These are phyloP conservation scores for Skeletonema costatum DNA, from an alignment of 108 stramenopile genomes.

Conservation along the genomic window DNA sequence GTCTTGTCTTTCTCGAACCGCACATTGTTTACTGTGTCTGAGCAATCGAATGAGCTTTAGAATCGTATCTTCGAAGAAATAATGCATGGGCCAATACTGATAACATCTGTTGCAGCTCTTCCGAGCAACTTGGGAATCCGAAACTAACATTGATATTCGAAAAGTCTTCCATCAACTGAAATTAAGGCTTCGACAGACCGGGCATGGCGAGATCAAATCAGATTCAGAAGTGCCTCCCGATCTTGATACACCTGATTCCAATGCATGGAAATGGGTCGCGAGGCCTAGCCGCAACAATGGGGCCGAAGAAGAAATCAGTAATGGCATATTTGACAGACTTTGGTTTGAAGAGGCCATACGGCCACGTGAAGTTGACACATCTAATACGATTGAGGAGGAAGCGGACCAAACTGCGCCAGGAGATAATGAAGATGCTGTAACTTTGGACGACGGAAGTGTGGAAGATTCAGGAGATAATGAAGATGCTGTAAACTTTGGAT, in stretches of 20 bases:
- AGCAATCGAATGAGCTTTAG: slow-evolving; percentile 23
- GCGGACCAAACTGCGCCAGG: background rate
- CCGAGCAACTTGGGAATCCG: slow-evolving; percentile 5
- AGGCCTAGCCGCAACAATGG: background rate
- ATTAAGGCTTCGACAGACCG: background rate
- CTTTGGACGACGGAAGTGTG: background rate
- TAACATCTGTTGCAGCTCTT: slow-evolving; percentile 4
- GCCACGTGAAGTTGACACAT: background rate
- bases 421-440: background rate
- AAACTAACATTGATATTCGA: slow-evolving; percentile 24
- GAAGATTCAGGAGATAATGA: background rate
- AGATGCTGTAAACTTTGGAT: background rate
- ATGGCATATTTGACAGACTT: background rate
- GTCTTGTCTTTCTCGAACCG: slow-evolving; percentile 11
- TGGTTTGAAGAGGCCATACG: slow-evolving; percentile 1
- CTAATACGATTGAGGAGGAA: background rate
- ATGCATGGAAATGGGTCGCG: background rate
- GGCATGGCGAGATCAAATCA: background rate
- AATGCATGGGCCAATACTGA: slow-evolving; percentile 29
- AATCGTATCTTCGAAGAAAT: slow-evolving; percentile 4
- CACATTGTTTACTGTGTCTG: slow-evolving; percentile 16
- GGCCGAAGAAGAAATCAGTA: background rate
- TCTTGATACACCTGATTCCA: background rate
- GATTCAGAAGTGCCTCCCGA: background rate
- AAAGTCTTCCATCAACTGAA: slow-evolving; percentile 31